These are phyloP conservation scores for Mycena vitilis DNA, from an alignment of 768 basidiomycete species.

Conservation along the genomic window DNA sequence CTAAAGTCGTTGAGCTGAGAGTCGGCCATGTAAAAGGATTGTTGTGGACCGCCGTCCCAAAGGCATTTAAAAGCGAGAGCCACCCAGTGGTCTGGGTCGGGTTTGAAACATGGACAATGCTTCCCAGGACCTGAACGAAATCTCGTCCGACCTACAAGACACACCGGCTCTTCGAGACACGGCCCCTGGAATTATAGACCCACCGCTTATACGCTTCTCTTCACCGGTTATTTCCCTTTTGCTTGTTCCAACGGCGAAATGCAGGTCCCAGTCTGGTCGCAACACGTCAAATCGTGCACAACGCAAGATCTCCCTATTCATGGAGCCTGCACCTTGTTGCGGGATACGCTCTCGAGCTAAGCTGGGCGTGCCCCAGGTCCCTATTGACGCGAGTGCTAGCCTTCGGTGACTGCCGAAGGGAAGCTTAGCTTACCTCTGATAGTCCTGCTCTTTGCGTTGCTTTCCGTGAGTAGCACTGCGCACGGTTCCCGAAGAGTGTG, in stretches of 20 bases:
- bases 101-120: conserved; percentile 24
- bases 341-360: neutral
- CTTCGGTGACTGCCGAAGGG: conserved; percentile 33
- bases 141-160: no score
- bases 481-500: conserved; percentile 24
- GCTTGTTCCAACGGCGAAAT: conserved; percentile 14
- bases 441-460: conserved; percentile 29
- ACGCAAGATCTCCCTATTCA: no score
- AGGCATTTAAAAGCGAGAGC: conserved; percentile 30
- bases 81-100: conserved; percentile 25
- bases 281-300: neutral
- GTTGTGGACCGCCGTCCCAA: conserved; percentile 19
- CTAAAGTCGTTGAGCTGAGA: conserved; percentile 17
- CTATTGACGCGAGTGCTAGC: conserved; percentile 13
- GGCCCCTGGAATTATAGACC: neutral
- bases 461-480: conserved; percentile 27
- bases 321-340: neutral
- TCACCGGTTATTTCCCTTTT: conserved; percentile 9
- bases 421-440: conserved; percentile 26
- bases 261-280: conserved; percentile 12
- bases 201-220: neutral
- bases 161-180: neutral
- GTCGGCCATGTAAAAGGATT: conserved; percentile 32
- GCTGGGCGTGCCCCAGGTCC: neutral
- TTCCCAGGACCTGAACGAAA: conserved; percentile 10